A percentile compares a stretch with the other conserved stretches of the same genome.
phyloP scores from a whole-genome alignment of 2,329 filamentous ascomycete genomes.

The Thelonectria rubi region DNA sequence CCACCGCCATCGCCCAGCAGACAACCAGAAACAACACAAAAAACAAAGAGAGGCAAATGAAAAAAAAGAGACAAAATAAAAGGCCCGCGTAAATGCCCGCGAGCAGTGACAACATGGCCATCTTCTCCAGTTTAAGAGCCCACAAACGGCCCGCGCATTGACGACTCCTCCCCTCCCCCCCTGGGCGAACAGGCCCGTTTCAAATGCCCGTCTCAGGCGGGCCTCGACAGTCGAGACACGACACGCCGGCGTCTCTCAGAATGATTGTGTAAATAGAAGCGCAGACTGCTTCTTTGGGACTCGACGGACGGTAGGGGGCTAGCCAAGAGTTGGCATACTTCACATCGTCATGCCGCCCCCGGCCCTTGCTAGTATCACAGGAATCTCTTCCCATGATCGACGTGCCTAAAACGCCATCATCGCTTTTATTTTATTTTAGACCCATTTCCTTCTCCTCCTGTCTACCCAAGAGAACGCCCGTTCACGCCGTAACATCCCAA shows the following conservation, averaged over 20 bases:
- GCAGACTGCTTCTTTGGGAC: background rate
- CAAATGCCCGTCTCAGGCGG: constrained; percentile 40
- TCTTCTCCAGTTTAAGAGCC: constrained; percentile 10
- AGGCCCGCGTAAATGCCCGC: constrained; percentile 23
- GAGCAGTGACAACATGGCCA: background rate
- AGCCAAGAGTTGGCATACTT: too few species aligned
- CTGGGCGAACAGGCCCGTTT: constrained; percentile 36
- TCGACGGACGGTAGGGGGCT: too few species aligned
- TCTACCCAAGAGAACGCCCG: background rate
- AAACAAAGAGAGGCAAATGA: background rate
- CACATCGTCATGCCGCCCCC: constrained; percentile 27
- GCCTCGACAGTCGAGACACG: constrained; percentile 33
- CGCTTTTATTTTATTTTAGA: background rate
- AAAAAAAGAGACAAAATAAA: constrained; percentile 7
- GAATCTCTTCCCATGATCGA: constrained; percentile 22
- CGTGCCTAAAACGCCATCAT: constrained; percentile 36
- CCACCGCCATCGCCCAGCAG: too few species aligned
- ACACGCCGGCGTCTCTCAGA: constrained; percentile 31
- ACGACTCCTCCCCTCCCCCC: constrained; percentile 25
- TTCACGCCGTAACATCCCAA: background rate
- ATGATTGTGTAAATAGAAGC: background rate
- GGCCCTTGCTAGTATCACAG: background rate
- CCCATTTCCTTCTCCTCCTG: background rate
- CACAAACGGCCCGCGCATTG: constrained; percentile 30
- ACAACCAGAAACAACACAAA: background rate